Evolutionary conservation across 1,284 basidiomycete species (phyloP).

Genomic region (Apiotrichum porosum): DNA sequence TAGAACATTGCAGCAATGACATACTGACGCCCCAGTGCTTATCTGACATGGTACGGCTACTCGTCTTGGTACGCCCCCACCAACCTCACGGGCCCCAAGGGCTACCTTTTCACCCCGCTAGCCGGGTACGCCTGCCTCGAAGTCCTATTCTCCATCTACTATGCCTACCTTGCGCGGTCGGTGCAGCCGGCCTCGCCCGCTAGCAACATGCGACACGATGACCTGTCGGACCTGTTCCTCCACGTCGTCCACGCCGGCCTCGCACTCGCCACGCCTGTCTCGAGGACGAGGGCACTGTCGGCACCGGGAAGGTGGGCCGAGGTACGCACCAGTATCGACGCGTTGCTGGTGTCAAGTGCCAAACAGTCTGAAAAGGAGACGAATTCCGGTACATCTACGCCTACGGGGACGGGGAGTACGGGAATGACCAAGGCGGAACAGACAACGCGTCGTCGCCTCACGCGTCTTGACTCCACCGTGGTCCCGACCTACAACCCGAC

Average conservation of each 20-base stretch:
- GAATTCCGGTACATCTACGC: background rate
- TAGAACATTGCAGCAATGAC: background rate
- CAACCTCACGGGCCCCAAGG: too few relatives aligned
- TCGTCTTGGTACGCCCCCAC: slow-evolving; percentile 36
- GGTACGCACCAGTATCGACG: slow-evolving; percentile 5
- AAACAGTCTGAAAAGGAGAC: background rate
- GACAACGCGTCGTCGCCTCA: background rate
- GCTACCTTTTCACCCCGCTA: slow-evolving; percentile 15
- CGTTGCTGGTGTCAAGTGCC: background rate
- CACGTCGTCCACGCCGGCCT: slow-evolving; percentile 60
- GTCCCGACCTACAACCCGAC: background rate
- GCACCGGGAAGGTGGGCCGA: slow-evolving; percentile 1
- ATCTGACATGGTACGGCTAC: slow-evolving; percentile 53
- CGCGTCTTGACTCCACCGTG: background rate
- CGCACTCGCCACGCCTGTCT: background rate
- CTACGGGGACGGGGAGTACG: background rate
- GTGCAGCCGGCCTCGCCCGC: slow-evolving; percentile 56
- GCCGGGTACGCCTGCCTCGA: slow-evolving; percentile 37
- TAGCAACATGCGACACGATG: slow-evolving; percentile 40
- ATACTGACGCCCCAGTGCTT: slow-evolving; percentile 40
- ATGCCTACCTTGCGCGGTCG: slow-evolving; percentile 56
- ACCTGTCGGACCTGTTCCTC: slow-evolving; percentile 60
- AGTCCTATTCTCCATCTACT: slow-evolving; percentile 67
- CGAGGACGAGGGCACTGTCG: slow-evolving; percentile 5
- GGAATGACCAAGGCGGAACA: background rate